These are phyloP conservation scores for Staphylotrichum longicolle DNA, from an alignment of 495 filamentous ascomycete genomes.

Conservation along the genomic window DNA sequence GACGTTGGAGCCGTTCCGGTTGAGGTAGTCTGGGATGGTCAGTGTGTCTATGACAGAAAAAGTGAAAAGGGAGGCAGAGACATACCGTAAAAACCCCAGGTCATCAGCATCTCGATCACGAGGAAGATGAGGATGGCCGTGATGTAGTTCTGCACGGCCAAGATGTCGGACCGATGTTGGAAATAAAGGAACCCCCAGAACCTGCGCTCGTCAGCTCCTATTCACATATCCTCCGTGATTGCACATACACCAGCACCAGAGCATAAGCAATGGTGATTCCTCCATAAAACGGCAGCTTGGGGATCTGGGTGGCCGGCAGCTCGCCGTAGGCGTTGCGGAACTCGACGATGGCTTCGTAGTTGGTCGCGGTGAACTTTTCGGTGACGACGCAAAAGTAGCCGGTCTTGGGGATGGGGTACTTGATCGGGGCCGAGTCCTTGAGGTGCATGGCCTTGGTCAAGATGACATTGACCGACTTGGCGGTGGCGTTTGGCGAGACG, in stretches of 20 bases:
- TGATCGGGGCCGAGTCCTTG: constrained; percentile 67
- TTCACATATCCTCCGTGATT: background rate
- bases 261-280: constrained; percentile 93
- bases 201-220: constrained; percentile 15
- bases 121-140: constrained; percentile 95
- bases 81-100: constrained; percentile 89
- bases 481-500: constrained; percentile 67
- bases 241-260: constrained; percentile 60
- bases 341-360: constrained; percentile 78
- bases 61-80: background rate
- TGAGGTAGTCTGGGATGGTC: constrained; percentile 69
- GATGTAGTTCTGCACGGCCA: constrained; percentile 99
- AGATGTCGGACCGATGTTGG: constrained; percentile 88
- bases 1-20: constrained; percentile 80
- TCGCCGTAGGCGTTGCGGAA: constrained; percentile 96
- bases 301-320: constrained; percentile 90
- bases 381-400: constrained; percentile 96
- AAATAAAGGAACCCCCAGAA: constrained; percentile 97
- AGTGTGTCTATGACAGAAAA: constrained; percentile 2
- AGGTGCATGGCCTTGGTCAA: constrained; percentile 78
- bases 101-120: constrained; percentile 93
- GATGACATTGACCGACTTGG: constrained; percentile 65
- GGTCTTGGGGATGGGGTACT: constrained; percentile 80
- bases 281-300: constrained; percentile 97
- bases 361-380: constrained; percentile 56